Conservation (phyloP, 2,329 filamentous ascomycete species). For the Tolypocladium cylindrosporum region DNA sequence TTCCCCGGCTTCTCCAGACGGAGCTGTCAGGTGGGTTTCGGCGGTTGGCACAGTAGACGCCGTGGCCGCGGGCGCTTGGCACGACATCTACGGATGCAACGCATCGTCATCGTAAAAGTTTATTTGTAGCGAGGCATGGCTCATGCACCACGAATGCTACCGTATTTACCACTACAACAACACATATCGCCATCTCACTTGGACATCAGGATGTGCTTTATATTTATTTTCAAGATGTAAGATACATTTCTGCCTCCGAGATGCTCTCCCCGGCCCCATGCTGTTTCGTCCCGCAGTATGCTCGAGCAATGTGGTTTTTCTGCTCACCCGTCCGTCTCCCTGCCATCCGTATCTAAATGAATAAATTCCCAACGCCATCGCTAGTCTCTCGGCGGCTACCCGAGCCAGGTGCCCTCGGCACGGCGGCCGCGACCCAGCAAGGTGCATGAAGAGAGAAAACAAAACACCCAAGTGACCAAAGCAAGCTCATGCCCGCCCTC, state of each 20-base stretch:
- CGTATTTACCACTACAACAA: too few relatives aligned
- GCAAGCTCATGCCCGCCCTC: neutral
- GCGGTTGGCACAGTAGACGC: too few relatives aligned
- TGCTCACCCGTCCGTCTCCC: neutral
- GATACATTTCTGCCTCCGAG: neutral
- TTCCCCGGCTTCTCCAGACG: neutral
- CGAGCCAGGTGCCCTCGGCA: neutral
- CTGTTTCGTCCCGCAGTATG: neutral
- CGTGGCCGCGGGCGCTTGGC: too few relatives aligned
- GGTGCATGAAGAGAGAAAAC: neutral
- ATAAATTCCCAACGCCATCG: conserved; percentile 1
- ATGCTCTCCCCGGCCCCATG: neutral
- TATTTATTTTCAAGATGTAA: neutral
- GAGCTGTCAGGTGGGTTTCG: too few relatives aligned
- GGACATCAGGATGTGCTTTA: neutral
- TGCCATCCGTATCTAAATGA: neutral
- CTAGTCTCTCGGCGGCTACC: conserved; percentile 9
- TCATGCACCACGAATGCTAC: neutral
- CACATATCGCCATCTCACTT: neutral
- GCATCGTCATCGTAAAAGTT: too few relatives aligned
- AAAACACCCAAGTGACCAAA: neutral
- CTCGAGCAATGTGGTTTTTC: neutral
- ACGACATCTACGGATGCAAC: too few relatives aligned
- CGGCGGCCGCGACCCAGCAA: neutral
- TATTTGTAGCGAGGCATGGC: neutral